Evolutionary conservation across 805 yeast species (phyloP), one percentile per base, ranked within the genome.

Genomic region (Hanseniaspora valbyensis): DNA sequence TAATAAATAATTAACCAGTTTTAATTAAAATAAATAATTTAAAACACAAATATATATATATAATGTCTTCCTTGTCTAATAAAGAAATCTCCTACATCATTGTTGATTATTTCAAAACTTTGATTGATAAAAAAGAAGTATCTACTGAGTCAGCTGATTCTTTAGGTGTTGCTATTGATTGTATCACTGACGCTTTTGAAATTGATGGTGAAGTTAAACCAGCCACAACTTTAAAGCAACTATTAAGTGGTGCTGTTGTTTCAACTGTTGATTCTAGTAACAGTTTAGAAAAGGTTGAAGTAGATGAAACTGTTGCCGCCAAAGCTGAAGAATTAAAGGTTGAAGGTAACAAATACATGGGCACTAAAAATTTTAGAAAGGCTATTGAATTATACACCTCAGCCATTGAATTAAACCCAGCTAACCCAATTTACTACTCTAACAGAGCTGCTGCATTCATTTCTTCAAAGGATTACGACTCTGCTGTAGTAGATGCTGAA

Each of bases 361-460:
- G 95, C 19, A 69, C 71, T 49, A 80, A 73, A 61, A 78, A 88
- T 58, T 90, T 75, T 61, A 71, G 70, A 14, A 70, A 65, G 34
- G 97, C 98, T 4, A 73, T 87, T 49, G 75, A 73, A 22, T 78
- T 81, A 57, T 92, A 92, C 67, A 75, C 95, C 7, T 78, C 77
- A 50, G 97, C 97, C 10, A 77, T 92, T 57, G 77, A 68, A 22
- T 66, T 81, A 54, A 72, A 79, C 56, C 78, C 88, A 50, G 65
- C 73, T 16, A 88, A 87, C 64, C 88, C 89, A 16, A 85, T 92
- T 19, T 92, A 81, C 66, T 77, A 76, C 54, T 88, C 97, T 32
- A 92, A 92, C 69, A 80, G 98, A 62, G 97, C 98, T 13, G 98
- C 98, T 39, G 97, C 97, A 2, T 80, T 84, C 67, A 83, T 95